phyloP scores from a whole-genome alignment of 2,329 filamentous ascomycete genomes.

The Pseudogymnoascus sp. region DNA sequence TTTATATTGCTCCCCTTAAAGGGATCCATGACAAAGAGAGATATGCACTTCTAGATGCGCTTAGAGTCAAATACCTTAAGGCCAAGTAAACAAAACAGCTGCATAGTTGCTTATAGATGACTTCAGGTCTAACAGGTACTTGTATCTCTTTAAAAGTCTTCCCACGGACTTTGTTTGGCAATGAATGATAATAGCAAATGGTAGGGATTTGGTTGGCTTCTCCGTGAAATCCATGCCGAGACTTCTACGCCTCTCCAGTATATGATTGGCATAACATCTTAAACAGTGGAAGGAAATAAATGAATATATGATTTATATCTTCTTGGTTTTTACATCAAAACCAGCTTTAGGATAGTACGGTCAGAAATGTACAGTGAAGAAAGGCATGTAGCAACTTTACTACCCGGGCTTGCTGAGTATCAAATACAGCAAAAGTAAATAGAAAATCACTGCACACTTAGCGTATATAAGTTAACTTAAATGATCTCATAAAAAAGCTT shows the following conservation, averaged over 20 bases:
- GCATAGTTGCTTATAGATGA: background rate
- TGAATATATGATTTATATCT: background rate
- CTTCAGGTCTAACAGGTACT: background rate
- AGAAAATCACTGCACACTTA: background rate
- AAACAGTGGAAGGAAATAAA: background rate
- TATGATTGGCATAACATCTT: background rate
- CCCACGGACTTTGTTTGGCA: background rate
- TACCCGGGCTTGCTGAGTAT: background rate
- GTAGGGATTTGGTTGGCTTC: background rate
- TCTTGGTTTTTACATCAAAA: background rate
- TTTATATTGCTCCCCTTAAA: background rate
- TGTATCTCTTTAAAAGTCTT: background rate
- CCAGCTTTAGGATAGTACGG: background rate
- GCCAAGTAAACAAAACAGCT: background rate
- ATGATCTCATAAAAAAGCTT: background rate
- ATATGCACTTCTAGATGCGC: background rate
- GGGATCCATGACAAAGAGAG: background rate
- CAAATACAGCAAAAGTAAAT: background rate
- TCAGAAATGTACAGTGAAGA: background rate
- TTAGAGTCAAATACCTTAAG: background rate
- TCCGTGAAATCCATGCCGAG: background rate
- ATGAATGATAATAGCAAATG: background rate
- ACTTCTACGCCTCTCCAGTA: background rate
- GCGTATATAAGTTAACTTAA: background rate
- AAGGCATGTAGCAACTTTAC: background rate